phyloP scores from a whole-genome alignment of 371 early-diverging fungal species.

The Sporodiniella umbellata region DNA sequence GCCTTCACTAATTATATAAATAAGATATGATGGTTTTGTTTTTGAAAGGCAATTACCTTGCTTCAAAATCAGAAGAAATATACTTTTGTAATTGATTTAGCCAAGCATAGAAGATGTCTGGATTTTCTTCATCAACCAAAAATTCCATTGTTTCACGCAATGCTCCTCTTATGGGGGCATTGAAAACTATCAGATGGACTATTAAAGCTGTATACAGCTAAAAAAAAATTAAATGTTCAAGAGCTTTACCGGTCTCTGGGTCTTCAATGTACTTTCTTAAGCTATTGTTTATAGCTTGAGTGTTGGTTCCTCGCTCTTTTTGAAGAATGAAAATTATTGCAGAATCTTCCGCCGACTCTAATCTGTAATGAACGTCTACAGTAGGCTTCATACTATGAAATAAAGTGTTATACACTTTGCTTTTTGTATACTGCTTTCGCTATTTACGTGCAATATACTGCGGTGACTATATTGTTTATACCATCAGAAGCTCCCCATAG shows the following conservation, averaged over 20 bases:
- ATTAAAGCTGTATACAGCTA: neutral
- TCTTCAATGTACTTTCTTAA: constrained; percentile 7
- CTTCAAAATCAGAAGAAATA: neutral
- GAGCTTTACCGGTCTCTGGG: constrained; percentile 13
- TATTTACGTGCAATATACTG: constrained; percentile 15
- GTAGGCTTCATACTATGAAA: constrained; percentile 14
- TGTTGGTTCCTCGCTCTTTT: constrained; percentile 9
- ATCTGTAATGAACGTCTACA: constrained; percentile 16
- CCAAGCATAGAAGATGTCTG: constrained; percentile 7
- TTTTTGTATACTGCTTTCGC: neutral
- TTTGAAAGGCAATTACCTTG: too few relatives aligned
- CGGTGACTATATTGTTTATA: constrained; percentile 8
- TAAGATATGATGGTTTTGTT: too few relatives aligned
- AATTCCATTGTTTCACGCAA: constrained; percentile 16
- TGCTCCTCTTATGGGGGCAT: constrained; percentile 10
- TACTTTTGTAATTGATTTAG: neutral
- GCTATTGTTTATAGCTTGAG: neutral
- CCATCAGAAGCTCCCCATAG: constrained; percentile 11
- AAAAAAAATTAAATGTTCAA: too few relatives aligned
- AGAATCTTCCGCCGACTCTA: constrained; percentile 7
- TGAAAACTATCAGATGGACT: constrained; percentile 10
- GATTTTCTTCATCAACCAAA: constrained; percentile 12
- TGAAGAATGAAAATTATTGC: constrained; percentile 11
- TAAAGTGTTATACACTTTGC: neutral
- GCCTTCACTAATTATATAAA: neutral